Base-by-base conservation (phyloP, 768 basidiomycete genomes). In the Holtermannia corniformis region DNA sequence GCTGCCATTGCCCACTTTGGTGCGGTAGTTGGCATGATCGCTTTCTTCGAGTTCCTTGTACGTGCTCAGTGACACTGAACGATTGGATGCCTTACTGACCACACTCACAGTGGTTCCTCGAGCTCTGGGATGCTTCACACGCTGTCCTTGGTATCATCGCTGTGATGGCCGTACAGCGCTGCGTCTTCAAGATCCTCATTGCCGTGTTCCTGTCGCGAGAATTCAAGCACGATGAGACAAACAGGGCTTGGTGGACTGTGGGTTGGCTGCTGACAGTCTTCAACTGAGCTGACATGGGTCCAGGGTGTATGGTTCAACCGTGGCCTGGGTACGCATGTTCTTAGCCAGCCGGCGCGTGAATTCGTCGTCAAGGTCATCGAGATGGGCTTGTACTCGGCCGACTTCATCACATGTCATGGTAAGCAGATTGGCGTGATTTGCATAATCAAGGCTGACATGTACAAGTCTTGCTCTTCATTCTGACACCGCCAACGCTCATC, bases 191-290 rank as follows among this genome's bases (percentile, higher is more conserved):
- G 78, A 78, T 90, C 54, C 76, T 95, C 51, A 97, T 99, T 65
- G 78, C 92, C 0, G 85, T 93, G 56, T 90, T 92, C 81, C 76
- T 97, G 32, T 86, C 91, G 40, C 85, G 95, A 58, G 95, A 99
- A 74, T 95, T 95, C 80, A 99, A 99, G 76, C 91, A 97, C 70
- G 95, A 99, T 70, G 92, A 97, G 74, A 92, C 89, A 28, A 97
- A 97, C 75, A 80, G 89, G 23, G 92, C 92, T 5, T 99, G 93
- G 93, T 99, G 95, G 95, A 93, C 92, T 26, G 92, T 91, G 44
- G 78, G 83, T 37, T 47, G 24, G 41, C 47, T 40, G 11, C 5
- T 22, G 22, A 0, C 20, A 10, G 22, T 56, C 47, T 2, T 10
- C 5, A 27, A 21, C 41, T 42, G 22, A 49, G n/a, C 7, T 1